These are phyloP conservation scores for Leishmania amazonensis DNA, from an alignment of 208 protist species.

Conservation along the genomic window DNA sequence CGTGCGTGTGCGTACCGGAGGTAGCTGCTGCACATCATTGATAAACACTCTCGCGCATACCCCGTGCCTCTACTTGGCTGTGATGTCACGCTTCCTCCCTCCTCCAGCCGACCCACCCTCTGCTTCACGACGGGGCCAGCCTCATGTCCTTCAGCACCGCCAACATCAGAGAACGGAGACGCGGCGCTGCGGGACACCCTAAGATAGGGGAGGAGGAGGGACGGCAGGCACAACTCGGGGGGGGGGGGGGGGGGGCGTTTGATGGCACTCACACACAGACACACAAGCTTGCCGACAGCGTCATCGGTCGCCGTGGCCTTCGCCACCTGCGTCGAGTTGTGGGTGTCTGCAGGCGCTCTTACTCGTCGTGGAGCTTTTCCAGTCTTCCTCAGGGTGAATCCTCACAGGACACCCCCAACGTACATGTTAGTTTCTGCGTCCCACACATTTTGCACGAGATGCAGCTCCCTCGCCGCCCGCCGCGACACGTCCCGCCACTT, in stretches of 20 bases:
- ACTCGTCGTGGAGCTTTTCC: neutral
- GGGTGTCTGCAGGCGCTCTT: neutral
- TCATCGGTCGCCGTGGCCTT: neutral
- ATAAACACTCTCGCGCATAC: neutral
- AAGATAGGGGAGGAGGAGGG: neutral
- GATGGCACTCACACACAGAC: neutral
- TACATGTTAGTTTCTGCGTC: slow-evolving; percentile 60
- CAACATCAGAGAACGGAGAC: neutral
- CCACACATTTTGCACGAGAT: slow-evolving; percentile 55
- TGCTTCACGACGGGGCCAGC: neutral
- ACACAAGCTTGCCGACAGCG: neutral
- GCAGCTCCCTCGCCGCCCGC: neutral
- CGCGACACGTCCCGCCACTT: slow-evolving; percentile 22
- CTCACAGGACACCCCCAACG: slow-evolving; percentile 43
- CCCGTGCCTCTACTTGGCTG: neutral
- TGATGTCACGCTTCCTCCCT: neutral
- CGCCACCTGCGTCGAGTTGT: neutral
- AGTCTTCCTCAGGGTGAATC: neutral
- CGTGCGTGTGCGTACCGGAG: neutral
- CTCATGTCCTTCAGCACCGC: neutral
- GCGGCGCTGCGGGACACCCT: neutral
- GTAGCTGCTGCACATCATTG: neutral
- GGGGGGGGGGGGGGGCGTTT: neutral
- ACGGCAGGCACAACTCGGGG: too few species aligned
- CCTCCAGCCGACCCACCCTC: too few species aligned